Base-by-base conservation (phyloP, 2,329 filamentous ascomycete genomes). In the Curvularia verruculosa region DNA sequence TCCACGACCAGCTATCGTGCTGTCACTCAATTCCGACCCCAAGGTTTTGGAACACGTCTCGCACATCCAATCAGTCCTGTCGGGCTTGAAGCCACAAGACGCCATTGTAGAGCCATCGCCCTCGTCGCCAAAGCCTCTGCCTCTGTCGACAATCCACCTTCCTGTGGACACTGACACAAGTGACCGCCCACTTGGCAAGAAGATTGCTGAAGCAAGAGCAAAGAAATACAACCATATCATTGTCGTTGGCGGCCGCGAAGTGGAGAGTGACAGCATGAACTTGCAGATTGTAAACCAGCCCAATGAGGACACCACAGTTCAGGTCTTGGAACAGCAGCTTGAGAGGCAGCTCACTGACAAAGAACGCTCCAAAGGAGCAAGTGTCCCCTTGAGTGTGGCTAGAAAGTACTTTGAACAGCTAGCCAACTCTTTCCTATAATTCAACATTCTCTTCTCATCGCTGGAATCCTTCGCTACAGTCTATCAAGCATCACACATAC, bases 201-300 rank as follows among this genome's bases (percentile, higher is more conserved):
- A 95, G 75, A 83, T 92, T 21, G 82, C 83, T 29, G 86, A 90
- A 70, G 92, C 91, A n/a, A 88, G 85, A 62, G 72, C 77, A 46
- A 89, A 87, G 75, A 88, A 87, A 39, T 95, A 93, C 72, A 87
- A 89, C 51, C 80, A 90, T 53, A 86, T 95, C 50, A 82, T 91
- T 29, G 86, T 92, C 1, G 80, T 95, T 10, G 92, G 92, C 2
- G 52, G 56, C 1, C 64, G 60, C 5, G 75, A 77, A 51, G 68
- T 69, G 2, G 57, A 70, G 12, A 63, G 40, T n/a, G 61, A 60
- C 5, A 62, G 54, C 13, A 51, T 76, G 60, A 69, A 57, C 28
- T 26, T 77, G 50, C 64, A 72, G 52, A 47, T 73, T 2, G 59
- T 78, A 45, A 75, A 79, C 56, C 78, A 79, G 64, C 78, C 77